Conservation (phyloP, 1,284 basidiomycete species). For the Trametes polyzona region DNA sequence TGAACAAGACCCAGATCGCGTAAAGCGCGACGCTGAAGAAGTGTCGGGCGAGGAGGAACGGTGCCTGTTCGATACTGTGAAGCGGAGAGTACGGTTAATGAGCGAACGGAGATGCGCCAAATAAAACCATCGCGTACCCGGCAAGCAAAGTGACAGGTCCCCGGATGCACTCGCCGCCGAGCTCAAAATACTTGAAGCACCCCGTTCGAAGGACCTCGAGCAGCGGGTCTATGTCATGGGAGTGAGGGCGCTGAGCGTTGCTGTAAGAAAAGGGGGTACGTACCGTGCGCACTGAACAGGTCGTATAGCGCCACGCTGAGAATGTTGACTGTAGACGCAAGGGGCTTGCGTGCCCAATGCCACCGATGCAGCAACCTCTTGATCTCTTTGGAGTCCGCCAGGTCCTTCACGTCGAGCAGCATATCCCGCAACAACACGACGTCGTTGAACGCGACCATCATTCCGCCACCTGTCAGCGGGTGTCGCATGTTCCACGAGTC, state of each 20-base stretch:
- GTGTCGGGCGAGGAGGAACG: conserved; percentile 82
- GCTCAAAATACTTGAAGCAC: conserved; percentile 98
- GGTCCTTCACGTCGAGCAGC: conserved; percentile 52
- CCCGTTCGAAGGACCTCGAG: conserved; percentile 88
- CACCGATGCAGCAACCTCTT: conserved; percentile 65
- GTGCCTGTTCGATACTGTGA: conserved; percentile 72
- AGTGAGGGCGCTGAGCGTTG: not conserved
- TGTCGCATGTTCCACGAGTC: conserved; percentile 99
- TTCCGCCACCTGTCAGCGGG: conserved; percentile 95
- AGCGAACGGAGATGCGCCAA: no score
- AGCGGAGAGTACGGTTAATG: no score
- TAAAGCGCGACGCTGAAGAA: conserved; percentile 98
- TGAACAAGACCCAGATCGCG: conserved; percentile 87
- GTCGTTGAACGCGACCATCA: conserved; percentile 92
- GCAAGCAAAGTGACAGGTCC: conserved; percentile 90
- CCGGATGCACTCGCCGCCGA: conserved; percentile 86
- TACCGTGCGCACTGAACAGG: conserved; percentile 89
- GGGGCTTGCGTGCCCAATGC: conserved; percentile 85
- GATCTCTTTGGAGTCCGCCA: conserved; percentile 68
- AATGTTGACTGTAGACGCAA: conserved; percentile 87
- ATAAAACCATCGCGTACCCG: conserved; percentile 64
- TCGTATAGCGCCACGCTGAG: conserved; percentile 91
- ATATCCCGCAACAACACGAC: conserved; percentile 75
- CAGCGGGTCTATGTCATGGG: conserved; percentile 56
- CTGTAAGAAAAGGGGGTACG: conserved; percentile 2